A percentile compares a stretch with the other conserved stretches of the same genome.
Conservation (phyloP, 2,329 filamentous ascomycete genomes). For the Bertia moriformis region DNA sequence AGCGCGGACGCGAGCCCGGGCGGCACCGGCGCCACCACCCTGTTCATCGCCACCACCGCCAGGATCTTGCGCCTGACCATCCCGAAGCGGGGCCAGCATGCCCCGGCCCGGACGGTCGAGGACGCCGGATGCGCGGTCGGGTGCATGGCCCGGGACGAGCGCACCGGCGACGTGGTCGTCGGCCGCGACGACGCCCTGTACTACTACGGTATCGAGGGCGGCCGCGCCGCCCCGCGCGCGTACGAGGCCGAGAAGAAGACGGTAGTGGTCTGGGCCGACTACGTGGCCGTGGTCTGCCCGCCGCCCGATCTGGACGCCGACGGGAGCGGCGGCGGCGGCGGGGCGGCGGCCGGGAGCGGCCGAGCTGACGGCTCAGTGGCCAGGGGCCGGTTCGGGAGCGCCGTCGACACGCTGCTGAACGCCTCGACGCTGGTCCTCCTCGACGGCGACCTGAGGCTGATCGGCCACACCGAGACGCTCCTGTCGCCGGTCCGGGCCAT, state of each 20-base stretch:
- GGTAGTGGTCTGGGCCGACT: conserved; percentile 67
- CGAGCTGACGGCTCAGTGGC: too few relatives aligned
- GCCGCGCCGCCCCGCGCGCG: conserved; percentile 68
- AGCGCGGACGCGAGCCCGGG: conserved; percentile 30
- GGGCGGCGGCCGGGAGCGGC: too few relatives aligned
- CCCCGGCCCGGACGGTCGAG: conserved; percentile 75
- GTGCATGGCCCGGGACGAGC: conserved; percentile 78
- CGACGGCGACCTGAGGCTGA: conserved; percentile 80
- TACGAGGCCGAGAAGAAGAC: conserved; percentile 83
- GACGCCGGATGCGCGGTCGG: conserved; percentile 83
- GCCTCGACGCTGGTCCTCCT: conserved; percentile 79
- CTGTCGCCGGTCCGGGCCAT: conserved; percentile 66
- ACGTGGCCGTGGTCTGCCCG: conserved; percentile 74
- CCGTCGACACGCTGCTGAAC: conserved; percentile 67
- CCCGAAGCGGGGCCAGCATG: conserved; percentile 75
- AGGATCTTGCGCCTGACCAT: conserved; percentile 77
- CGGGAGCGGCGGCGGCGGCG: conserved; percentile 61
- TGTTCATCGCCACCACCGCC: conserved; percentile 85
- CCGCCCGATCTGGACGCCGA: conserved; percentile 37
- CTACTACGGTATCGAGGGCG: conserved; percentile 73
- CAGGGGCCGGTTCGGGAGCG: conserved; percentile 7
- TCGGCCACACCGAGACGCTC: conserved; percentile 77
- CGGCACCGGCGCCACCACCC: conserved; percentile 57
- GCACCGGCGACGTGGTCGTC: conserved; percentile 75
- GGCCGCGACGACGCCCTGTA: conserved; percentile 91